phyloP scores from a whole-genome alignment of 441 rosid species.

The Adansonia grandidieri region DNA sequence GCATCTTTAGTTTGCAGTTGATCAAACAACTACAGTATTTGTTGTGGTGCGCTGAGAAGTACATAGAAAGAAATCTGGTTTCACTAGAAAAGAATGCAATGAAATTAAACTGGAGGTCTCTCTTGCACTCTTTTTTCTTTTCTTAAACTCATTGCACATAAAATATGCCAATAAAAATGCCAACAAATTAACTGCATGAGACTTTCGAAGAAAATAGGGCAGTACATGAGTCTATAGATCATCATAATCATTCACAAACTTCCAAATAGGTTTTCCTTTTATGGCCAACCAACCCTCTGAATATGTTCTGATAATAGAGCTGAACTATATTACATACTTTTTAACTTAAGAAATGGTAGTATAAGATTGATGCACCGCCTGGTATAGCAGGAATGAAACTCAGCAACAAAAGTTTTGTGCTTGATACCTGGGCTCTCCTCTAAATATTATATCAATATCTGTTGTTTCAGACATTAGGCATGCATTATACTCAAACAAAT shows the following conservation, averaged over 20 bases:
- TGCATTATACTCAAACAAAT: not conserved
- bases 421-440: not conserved
- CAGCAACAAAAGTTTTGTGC: not conserved
- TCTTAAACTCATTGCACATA: not conserved
- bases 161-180: not conserved
- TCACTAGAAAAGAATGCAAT: not conserved
- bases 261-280: not conserved
- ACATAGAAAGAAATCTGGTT: not conserved
- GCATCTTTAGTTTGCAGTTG: constrained; percentile 10
- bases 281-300: not conserved
- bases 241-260: not conserved
- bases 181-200: not conserved
- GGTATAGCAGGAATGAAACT: not conserved
- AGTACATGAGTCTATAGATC: not conserved
- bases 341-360: not conserved
- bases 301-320: not conserved
- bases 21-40: not conserved
- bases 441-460: not conserved
- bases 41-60: not conserved
- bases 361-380: not conserved
- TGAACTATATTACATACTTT: not conserved
- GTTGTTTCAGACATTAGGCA: not conserved
- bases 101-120: not conserved
- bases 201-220: not conserved
- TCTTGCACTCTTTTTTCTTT: constrained; percentile 3